Evolutionary conservation across 495 filamentous ascomycete genomes (phyloP).

Genomic region (Lepidopterella palustris): DNA sequence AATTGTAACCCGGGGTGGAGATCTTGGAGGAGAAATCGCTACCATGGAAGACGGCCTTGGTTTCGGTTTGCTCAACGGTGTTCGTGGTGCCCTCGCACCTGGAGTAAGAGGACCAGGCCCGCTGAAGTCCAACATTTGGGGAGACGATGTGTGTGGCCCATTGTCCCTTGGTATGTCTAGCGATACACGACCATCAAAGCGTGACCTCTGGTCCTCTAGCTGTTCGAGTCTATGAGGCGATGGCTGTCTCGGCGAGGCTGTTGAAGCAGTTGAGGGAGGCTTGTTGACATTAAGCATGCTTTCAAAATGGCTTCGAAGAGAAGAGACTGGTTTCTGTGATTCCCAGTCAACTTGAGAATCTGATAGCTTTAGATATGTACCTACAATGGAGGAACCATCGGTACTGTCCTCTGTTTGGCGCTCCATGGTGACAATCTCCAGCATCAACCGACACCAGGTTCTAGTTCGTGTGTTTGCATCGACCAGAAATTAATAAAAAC

Average conservation of each 20-base stretch:
- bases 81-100: constrained; percentile 17
- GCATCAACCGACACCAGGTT: constrained; percentile 22
- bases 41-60: constrained; percentile 43
- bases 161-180: constrained; percentile 30
- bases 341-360: constrained; percentile 1
- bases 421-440: constrained; percentile 23
- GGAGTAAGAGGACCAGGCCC: constrained; percentile 15
- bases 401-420: constrained; percentile 34
- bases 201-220: constrained; percentile 12
- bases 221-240: constrained; percentile 13
- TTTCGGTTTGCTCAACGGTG: constrained; percentile 34
- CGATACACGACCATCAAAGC: constrained; percentile 26
- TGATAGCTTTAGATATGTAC: constrained; percentile 10
- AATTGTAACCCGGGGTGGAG: constrained; percentile 62
- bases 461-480: constrained; percentile 20
- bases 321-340: constrained; percentile 68
- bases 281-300: constrained; percentile 52
- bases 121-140: constrained; percentile 12
- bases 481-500: constrained; percentile 8
- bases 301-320: constrained; percentile 88
- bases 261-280: constrained; percentile 1
- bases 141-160: constrained; percentile 1
- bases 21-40: constrained; percentile 51
- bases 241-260: constrained; percentile 10
- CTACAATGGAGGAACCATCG: constrained; percentile 57